These are phyloP conservation scores for Staphylotrichum tortipilum DNA, from an alignment of 495 filamentous ascomycete species.

Conservation along the genomic window DNA sequence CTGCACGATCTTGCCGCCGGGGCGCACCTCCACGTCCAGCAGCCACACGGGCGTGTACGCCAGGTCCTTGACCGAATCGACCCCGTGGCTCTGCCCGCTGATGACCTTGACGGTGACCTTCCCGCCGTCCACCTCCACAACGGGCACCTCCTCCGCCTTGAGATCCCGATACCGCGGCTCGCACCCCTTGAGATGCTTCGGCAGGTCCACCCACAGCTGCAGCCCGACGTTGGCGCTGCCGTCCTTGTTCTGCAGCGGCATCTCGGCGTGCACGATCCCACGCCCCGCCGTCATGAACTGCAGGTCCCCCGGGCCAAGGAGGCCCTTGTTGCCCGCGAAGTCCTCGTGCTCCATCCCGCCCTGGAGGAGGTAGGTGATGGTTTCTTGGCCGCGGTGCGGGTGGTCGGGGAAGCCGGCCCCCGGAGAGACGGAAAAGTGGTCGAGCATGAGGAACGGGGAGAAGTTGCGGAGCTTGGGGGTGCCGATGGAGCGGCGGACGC, in stretches of 20 bases:
- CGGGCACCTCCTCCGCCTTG: constrained; percentile 65
- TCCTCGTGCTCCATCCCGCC: constrained; percentile 93
- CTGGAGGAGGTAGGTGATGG: constrained; percentile 80
- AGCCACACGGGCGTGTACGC: constrained; percentile 96
- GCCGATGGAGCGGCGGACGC: constrained; percentile 82
- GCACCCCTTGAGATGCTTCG: constrained; percentile 68
- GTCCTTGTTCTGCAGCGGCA: constrained; percentile 66
- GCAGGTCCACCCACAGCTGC: constrained; percentile 93
- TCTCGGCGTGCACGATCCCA: constrained; percentile 94
- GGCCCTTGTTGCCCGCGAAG: constrained; percentile 82
- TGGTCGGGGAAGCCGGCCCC: constrained; percentile 54
- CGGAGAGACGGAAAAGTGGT: constrained; percentile 76
- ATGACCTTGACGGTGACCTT: constrained; percentile 83
- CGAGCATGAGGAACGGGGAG: constrained; percentile 93
- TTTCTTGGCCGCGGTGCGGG: constrained; percentile 51
- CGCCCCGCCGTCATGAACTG: constrained; percentile 97
- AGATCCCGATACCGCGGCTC: constrained; percentile 91
- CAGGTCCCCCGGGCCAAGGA: constrained; percentile 74
- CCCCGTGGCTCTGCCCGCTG: constrained; percentile 68
- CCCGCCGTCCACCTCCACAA: constrained; percentile 55
- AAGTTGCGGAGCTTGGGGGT: constrained; percentile 77
- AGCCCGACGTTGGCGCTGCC: constrained; percentile 76
- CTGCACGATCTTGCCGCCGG: constrained; percentile 68
- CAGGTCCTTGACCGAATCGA: constrained; percentile 78
- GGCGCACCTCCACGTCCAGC: constrained; percentile 73